phyloP scores from a whole-genome alignment of 371 early-diverging fungal genomes.

The Syncephalastrum contaminatum region DNA sequence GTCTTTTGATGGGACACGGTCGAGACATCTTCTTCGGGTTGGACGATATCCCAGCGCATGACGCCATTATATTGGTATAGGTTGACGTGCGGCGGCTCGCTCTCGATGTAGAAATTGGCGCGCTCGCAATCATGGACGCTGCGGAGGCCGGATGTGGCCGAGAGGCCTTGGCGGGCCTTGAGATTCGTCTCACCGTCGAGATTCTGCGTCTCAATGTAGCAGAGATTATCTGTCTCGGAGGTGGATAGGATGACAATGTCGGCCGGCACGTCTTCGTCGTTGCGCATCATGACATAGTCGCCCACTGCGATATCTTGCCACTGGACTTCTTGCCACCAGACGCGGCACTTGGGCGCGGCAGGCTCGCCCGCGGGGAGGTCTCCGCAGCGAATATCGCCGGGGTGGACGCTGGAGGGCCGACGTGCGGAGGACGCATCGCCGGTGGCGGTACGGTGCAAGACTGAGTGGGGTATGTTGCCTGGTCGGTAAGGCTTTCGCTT shows the following conservation, averaged over 20 bases:
- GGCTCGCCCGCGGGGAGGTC: constrained; percentile 21
- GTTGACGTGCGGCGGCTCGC: constrained; percentile 78
- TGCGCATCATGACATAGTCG: constrained; percentile 82
- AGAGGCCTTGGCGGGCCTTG: constrained; percentile 58
- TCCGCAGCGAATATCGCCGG: constrained; percentile 12
- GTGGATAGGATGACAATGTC: constrained; percentile 75
- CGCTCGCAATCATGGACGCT: constrained; percentile 56
- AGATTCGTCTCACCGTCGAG: constrained; percentile 89
- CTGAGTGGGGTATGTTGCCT: constrained; percentile 49
- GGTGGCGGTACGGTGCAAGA: constrained; percentile 32
- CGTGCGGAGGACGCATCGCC: constrained; percentile 8
- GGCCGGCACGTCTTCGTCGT: constrained; percentile 92
- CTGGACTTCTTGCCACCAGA: constrained; percentile 42
- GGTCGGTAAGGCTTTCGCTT: constrained; percentile 33
- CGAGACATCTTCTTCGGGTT: constrained; percentile 21
- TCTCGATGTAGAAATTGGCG: constrained; percentile 65
- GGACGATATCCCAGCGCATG: constrained; percentile 48
- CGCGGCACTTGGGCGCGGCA: constrained; percentile 22
- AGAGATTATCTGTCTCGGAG: constrained; percentile 60
- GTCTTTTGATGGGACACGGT: constrained; percentile 44
- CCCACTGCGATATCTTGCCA: constrained; percentile 93
- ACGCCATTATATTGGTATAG: constrained; percentile 77
- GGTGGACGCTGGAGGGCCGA: constrained; percentile 15
- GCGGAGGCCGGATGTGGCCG: constrained; percentile 33
- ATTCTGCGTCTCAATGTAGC: constrained; percentile 83